Conservation (phyloP, 768 basidiomycete genomes). For the Kwoniella mangroviensis region DNA sequence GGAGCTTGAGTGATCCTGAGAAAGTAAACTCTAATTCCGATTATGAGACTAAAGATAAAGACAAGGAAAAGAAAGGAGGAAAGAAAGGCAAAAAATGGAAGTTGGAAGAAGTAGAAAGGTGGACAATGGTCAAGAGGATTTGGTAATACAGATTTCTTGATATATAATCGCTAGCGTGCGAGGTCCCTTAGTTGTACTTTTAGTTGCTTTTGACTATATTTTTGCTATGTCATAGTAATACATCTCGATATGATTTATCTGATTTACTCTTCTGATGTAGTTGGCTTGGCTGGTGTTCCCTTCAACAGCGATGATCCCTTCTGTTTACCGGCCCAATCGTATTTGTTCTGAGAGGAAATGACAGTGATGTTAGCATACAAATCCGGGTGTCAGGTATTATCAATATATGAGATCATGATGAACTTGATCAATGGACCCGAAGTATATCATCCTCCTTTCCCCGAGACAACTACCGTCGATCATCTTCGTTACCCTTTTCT, state of each 20-base stretch:
- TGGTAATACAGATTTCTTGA: constrained; percentile 60
- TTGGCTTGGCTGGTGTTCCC: constrained; percentile 29
- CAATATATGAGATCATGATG: no score
- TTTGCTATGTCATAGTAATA: constrained; percentile 7
- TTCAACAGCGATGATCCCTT: constrained; percentile 33
- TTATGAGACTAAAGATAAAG: constrained; percentile 24
- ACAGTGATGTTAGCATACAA: not conserved
- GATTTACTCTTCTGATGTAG: constrained; percentile 20
- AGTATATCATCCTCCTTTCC: no score
- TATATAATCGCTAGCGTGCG: no score
- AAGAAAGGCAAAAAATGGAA: constrained; percentile 69
- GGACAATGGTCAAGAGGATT: constrained; percentile 95
- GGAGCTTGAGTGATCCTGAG: constrained; percentile 32
- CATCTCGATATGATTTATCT: constrained; percentile 4
- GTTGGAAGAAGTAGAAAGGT: constrained; percentile 86
- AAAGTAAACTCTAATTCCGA: constrained; percentile 3
- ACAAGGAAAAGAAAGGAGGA: constrained; percentile 29
- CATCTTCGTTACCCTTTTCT: no score
- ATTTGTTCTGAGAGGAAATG: constrained; percentile 35
- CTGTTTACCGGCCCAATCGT: constrained; percentile 53
- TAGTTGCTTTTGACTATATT: not conserved
- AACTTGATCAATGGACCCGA: no score
- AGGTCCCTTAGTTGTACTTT: not conserved
- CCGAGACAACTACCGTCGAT: no score
- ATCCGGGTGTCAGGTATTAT: no score